Evolutionary conservation across 371 early-diverging fungal genomes (phyloP), one percentile per base, ranked within the genome.

Genomic region (Saksenaea oblongispora): DNA sequence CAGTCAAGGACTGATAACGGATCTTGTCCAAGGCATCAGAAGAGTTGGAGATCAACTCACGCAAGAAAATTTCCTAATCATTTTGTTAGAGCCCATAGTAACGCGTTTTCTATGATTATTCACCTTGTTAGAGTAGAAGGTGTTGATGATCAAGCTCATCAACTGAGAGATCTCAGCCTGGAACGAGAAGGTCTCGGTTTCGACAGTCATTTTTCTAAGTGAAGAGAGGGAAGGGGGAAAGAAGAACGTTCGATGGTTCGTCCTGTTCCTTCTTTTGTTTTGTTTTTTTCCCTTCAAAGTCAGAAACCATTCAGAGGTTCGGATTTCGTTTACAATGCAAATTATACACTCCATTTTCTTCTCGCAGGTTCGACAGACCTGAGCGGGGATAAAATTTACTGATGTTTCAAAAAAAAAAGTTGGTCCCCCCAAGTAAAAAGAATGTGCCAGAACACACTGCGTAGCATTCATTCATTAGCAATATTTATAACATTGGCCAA

Each of bases 111-210:
- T n/a, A n/a, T n/a, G n/a, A n/a, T n/a, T n/a, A n/a, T 58, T 66
- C 75, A 75, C 79, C 78, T 81, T 81, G 71, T 81, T 81, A 3
- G 81, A 81, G 44, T 81, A 81, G 63, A 81, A 81, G 22, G 81
- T 81, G 68, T 81, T 81, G 78, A 81, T 81, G 84, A 97, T 95
- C 74, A 95, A 91, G 70, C 87, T 89, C 95, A 97, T 94, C 78
- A 97, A 81, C 90, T 94, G 93, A 85, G 89, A 88, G 71, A 93
- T 90, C 83, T 93, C 94, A 89, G 93, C 93, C 85, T 98, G 96
- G 87, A 96, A 95, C 59, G 89, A 88, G 70, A 91, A 91, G 35
- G 89, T 88, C 73, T 92, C 91, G 62, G 82, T 77, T 67, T 76
- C 80, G 62, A 55, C 60, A 66, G 71, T 63, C 75, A 75, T 75